phyloP scores from a whole-genome alignment of 23 red algal species.

The Gracilariopsis chorda region DNA sequence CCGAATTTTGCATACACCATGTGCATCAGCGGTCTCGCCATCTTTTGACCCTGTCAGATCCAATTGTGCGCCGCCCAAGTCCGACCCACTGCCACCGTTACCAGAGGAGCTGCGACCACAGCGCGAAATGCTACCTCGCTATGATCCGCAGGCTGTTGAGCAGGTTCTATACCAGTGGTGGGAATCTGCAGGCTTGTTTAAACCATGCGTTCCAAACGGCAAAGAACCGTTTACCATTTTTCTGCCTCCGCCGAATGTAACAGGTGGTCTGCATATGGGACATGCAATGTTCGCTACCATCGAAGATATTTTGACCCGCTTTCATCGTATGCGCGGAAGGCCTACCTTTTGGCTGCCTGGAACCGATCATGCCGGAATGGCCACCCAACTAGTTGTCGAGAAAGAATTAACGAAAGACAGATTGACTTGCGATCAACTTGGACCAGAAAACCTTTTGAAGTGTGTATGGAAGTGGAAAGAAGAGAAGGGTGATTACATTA shows the following conservation, averaged over 20 bases:
- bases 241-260: conserved; percentile 99
- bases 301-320: conserved; percentile 94
- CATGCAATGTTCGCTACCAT: conserved; percentile 91
- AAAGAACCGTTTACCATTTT: conserved; percentile 75
- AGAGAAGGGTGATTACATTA: conserved; percentile 94
- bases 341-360: conserved; percentile 91
- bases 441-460: conserved; percentile 82
- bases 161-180: conserved; percentile 89
- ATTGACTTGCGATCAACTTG: conserved; percentile 53
- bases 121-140: conserved; percentile 73
- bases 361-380: conserved; percentile 98
- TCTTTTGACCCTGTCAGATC: neutral
- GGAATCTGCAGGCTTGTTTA: conserved; percentile 80
- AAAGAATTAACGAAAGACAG: conserved; percentile 58
- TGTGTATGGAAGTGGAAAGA: conserved; percentile 96
- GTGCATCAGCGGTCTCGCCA: neutral
- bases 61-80: conserved; percentile 31
- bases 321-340: conserved; percentile 84
- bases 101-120: conserved; percentile 25
- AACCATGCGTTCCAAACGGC: conserved; percentile 28
- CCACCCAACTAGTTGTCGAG: conserved; percentile 95
- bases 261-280: conserved; percentile 98
- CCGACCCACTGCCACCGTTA: conserved; percentile 12
- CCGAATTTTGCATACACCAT: neutral
- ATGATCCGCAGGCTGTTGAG: conserved; percentile 70